Evolutionary conservation across 306 rosid species (phyloP), one percentile per base, ranked within the genome.

Genomic region (Medicago arabica): DNA sequence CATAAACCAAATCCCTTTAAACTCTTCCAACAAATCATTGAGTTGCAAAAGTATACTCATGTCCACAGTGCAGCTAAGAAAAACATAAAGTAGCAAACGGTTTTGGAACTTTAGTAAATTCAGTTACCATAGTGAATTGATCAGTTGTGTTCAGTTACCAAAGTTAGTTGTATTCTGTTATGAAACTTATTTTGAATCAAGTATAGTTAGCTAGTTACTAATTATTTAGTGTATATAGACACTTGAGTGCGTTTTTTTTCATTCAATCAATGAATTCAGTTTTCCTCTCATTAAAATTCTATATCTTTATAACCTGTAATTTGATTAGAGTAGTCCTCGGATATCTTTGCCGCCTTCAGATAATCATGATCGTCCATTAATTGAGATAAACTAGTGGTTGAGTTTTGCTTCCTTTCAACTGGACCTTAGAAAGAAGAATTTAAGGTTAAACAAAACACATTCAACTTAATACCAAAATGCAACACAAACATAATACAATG

Each of bases 221-320:
- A 54, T 54, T 8, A 11, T 9, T 54, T 54, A 19, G 61, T 54
- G 36, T 31, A 31, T 34, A 6, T 1, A 34, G 38, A 34, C 38
- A 23, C 64, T 23, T 12, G 67, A 61, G 13, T 12, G 12, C 6
- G 8, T 25, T 13, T 10, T 6, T 60, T 28, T 60, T 28, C 66
- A 28, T 60, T 19, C 34, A 57, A 57, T 57, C 63, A 57, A 57
- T 58, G 38, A 34, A 34, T 34, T 34, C 38, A 34, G 38, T 34
- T 34, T 34, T 28, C 0, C 38, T 21, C 16, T 13, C 64, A 58
- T 19, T 0, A 58, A 23, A 12, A 23, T 58, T 31, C 17, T 13
- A 60, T 5, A 25, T 60, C 40, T 18, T 28, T 31, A 2, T 31
- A 31, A 85, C 85, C 88, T 78, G 65, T 74, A 79, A 66, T 69